Conservation (phyloP, 306 rosid species). For the Urtica urens region DNA sequence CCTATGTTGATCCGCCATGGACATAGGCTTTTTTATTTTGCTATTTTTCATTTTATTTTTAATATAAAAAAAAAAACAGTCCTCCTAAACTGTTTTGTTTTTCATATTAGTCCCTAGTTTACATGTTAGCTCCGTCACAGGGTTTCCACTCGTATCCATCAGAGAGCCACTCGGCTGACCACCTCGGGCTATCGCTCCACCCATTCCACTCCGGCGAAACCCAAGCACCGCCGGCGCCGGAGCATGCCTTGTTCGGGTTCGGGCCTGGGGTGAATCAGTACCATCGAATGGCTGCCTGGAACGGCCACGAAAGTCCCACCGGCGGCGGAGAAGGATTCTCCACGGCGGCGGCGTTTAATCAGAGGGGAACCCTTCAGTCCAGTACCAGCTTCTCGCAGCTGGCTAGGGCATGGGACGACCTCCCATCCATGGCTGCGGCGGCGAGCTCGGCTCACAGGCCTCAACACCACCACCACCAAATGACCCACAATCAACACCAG, state of each 20-base stretch:
- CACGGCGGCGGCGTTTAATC: no score
- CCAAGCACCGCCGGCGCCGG: slow-evolving; percentile 22
- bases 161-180: slow-evolving; percentile 19
- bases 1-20: no score
- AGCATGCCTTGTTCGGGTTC: slow-evolving; percentile 32
- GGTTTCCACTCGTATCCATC: no score
- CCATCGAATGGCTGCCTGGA: slow-evolving; percentile 46
- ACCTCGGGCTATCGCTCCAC: slow-evolving; percentile 75
- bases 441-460: slow-evolving; percentile 19
- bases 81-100: no score
- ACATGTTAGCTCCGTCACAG: no score
- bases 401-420: slow-evolving; percentile 43
- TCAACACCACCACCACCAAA: slow-evolving; percentile 21
- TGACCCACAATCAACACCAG: no score
- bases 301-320: slow-evolving; percentile 20
- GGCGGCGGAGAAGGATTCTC: slow-evolving; percentile 12
- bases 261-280: slow-evolving; percentile 32
- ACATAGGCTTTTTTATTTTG: no score
- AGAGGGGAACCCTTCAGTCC: slow-evolving; percentile 68
- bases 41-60: no score
- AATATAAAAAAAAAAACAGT: no score
- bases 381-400: slow-evolving; percentile 31
- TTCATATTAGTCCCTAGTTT: no score
- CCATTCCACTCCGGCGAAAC: slow-evolving; percentile 35
- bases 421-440: slow-evolving; percentile 15